Percentiles rank a stretch among this genome's conserved stretches.
Conservation (phyloP, 148 eudicot species). For the Cornus suecica region DNA sequence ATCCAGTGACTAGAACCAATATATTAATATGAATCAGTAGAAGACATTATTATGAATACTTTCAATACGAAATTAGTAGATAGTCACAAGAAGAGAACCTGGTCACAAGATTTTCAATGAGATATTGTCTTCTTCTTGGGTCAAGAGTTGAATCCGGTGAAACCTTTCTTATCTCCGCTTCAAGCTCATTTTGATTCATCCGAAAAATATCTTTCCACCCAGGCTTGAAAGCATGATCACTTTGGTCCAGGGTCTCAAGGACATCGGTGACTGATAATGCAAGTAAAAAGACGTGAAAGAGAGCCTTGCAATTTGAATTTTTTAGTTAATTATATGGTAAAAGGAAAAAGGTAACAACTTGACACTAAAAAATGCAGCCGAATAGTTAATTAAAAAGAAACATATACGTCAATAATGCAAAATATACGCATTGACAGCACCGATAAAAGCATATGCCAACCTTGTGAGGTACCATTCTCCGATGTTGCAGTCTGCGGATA, state of each 20-base stretch:
- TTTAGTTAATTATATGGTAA: background rate
- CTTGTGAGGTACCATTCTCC: conserved; percentile 45
- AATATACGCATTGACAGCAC: background rate
- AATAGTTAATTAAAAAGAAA: background rate
- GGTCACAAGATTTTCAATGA: conserved; percentile 92
- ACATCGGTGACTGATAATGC: conserved; percentile 44
- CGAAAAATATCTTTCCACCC: conserved; percentile 99
- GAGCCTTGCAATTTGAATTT: background rate
- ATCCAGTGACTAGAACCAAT: conserved; percentile 75
- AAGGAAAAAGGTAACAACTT: conserved; percentile 2
- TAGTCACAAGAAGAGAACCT: conserved; percentile 40
- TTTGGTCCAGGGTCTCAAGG: conserved; percentile 56
- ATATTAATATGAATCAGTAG: conserved; percentile 12
- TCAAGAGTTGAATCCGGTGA: conserved; percentile 93
- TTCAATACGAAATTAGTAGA: background rate
- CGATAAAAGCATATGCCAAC: conserved; percentile 23
- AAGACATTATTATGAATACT: conserved; percentile 5
- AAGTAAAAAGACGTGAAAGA: background rate
- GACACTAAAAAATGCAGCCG: background rate
- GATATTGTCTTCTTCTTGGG: conserved; percentile 94
- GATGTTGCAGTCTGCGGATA: conserved; percentile 53
- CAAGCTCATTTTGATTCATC: conserved; percentile 98
- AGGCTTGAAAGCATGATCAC: conserved; percentile 87
- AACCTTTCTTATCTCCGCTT: conserved; percentile 94
- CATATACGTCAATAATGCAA: background rate